phyloP scores from a whole-genome alignment of 2,329 filamentous ascomycete genomes.

The Clonostachys chloroleuca region DNA sequence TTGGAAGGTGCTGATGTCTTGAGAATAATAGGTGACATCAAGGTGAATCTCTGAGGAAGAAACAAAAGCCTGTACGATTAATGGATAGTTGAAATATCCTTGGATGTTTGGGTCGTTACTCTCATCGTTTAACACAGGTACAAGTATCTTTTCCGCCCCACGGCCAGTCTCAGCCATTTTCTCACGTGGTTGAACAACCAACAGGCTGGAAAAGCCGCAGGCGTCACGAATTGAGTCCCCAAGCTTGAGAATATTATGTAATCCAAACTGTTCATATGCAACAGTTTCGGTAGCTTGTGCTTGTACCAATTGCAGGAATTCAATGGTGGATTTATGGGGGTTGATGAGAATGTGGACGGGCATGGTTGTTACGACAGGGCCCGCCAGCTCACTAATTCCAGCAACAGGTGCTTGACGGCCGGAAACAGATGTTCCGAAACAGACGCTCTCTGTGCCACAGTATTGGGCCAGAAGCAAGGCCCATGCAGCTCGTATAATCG shows the following conservation, averaged over 20 bases:
- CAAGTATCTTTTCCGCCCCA: neutral
- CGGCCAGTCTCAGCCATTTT: slow-evolving; percentile 4
- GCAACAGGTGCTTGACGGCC: slow-evolving; percentile 13
- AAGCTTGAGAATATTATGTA: slow-evolving; percentile 9
- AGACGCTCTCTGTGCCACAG: slow-evolving; percentile 6
- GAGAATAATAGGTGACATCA: slow-evolving; percentile 1
- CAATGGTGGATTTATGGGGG: slow-evolving; percentile 2
- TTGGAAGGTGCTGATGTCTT: neutral
- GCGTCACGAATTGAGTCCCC: slow-evolving; percentile 3
- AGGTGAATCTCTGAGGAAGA: neutral
- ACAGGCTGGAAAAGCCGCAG: slow-evolving; percentile 7
- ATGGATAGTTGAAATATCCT: slow-evolving; percentile 2
- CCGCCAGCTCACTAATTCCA: slow-evolving; percentile 10
- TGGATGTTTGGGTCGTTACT: slow-evolving; percentile 18
- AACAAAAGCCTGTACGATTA: neutral
- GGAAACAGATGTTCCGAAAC: slow-evolving; percentile 14
- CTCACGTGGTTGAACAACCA: slow-evolving; percentile 7
- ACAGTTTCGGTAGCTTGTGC: slow-evolving; percentile 5
- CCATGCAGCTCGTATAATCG: slow-evolving; percentile 9
- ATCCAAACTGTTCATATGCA: slow-evolving; percentile 9
- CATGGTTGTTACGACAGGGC: slow-evolving; percentile 8
- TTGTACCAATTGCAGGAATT: slow-evolving; percentile 4
- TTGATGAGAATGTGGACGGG: slow-evolving; percentile 4
- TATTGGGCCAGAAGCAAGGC: slow-evolving; percentile 12
- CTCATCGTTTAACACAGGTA: neutral